Percentiles rank a stretch among this genome's conserved stretches.
These are phyloP conservation scores for Fraxinus nigra DNA, from an alignment of 305 asterid species.

Conservation along the genomic window DNA sequence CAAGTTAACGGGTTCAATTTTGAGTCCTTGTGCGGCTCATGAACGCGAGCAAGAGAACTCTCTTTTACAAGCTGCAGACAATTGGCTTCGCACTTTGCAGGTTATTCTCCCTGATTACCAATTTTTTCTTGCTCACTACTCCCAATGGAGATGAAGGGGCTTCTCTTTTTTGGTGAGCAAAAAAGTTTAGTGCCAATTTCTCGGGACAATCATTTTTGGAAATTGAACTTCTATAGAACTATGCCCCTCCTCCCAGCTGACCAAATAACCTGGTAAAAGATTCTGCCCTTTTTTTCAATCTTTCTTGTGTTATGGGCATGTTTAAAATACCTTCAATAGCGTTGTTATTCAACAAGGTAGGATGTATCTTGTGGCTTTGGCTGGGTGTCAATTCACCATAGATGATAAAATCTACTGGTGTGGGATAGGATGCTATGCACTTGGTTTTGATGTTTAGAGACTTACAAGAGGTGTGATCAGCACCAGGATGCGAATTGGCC, in stretches of 20 bases:
- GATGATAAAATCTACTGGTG: slow-evolving; percentile 20
- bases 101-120: slow-evolving; percentile 64
- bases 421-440: not conserved
- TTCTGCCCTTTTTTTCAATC: slow-evolving; percentile 37
- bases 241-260: not conserved
- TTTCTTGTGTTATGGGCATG: slow-evolving; percentile 25
- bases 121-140: slow-evolving; percentile 47
- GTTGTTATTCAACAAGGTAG: slow-evolving; percentile 25
- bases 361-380: slow-evolving; percentile 16
- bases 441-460: not conserved
- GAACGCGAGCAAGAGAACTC: slow-evolving; percentile 62
- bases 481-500: not conserved
- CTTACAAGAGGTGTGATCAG: not conserved
- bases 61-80: slow-evolving; percentile 54
- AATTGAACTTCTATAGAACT: not conserved
- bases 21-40: slow-evolving; percentile 56
- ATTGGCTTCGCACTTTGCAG: slow-evolving; percentile 56
- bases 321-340: slow-evolving; percentile 20
- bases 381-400: slow-evolving; percentile 13
- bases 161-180: not conserved
- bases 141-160: slow-evolving; percentile 40
- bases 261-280: slow-evolving; percentile 28
- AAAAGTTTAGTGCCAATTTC: not conserved
- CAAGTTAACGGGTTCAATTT: slow-evolving; percentile 59
- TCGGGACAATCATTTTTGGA: not conserved